These are phyloP conservation scores for Penicillium sp. DNA, from an alignment of 2,329 filamentous ascomycete genomes.

Conservation along the genomic window DNA sequence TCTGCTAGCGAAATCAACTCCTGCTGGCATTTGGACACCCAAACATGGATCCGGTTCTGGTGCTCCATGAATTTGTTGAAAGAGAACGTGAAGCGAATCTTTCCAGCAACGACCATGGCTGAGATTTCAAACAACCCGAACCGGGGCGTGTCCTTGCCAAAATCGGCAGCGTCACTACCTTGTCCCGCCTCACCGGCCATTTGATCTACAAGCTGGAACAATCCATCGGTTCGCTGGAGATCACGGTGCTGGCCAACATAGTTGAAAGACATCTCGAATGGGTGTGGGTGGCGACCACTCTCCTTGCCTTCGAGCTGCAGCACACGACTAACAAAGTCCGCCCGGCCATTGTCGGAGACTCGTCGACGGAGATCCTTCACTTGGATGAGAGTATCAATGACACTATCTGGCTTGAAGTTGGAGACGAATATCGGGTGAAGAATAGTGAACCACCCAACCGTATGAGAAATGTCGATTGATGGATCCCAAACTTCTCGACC, in stretches of 20 bases:
- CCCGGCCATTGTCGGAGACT: slow-evolving; percentile 44
- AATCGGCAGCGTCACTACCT: slow-evolving; percentile 51
- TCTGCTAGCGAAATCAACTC: slow-evolving; percentile 38
- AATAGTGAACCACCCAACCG: slow-evolving; percentile 57
- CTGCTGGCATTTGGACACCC: slow-evolving; percentile 47
- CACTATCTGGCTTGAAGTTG: slow-evolving; percentile 30
- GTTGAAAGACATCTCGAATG: slow-evolving; percentile 50
- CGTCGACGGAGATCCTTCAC: slow-evolving; percentile 46
- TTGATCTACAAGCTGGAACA: slow-evolving; percentile 49
- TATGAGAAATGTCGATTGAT: slow-evolving; percentile 53
- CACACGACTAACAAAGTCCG: slow-evolving; percentile 43
- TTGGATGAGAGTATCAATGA: slow-evolving; percentile 38
- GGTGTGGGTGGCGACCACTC: slow-evolving; percentile 43
- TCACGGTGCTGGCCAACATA: slow-evolving; percentile 48
- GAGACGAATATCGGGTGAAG: slow-evolving; percentile 50
- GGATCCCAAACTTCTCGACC: slow-evolving; percentile 52
- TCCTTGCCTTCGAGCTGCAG: slow-evolving; percentile 36
- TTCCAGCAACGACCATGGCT: slow-evolving; percentile 52
- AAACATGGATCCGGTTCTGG: slow-evolving; percentile 48
- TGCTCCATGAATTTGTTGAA: slow-evolving; percentile 55
- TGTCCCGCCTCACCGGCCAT: slow-evolving; percentile 53
- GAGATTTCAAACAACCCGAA: slow-evolving; percentile 58
- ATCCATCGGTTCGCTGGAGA: slow-evolving; percentile 49
- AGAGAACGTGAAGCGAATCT: slow-evolving; percentile 55
- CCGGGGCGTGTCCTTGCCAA: slow-evolving; percentile 49